Evolutionary conservation across 2,329 filamentous ascomycete species (phyloP).

Genomic region (Colletotrichum liaoningense): DNA sequence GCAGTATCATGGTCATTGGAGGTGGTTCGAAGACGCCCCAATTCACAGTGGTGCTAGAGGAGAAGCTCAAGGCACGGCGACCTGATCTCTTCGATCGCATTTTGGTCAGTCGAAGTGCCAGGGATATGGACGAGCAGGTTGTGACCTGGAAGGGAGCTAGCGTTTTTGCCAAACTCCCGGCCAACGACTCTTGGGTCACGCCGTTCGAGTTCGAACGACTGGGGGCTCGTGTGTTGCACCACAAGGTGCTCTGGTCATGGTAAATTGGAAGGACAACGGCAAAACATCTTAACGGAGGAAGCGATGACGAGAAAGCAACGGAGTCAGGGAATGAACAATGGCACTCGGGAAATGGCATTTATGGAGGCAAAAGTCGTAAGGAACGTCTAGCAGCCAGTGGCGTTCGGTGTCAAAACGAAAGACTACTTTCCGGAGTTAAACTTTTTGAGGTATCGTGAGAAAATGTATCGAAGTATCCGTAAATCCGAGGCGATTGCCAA

Average conservation of each 20-base stretch:
- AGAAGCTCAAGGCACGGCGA: constrained; percentile 76
- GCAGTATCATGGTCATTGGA: constrained; percentile 90
- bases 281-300: neutral
- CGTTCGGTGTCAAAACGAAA: constrained; percentile 28
- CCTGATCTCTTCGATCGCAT: constrained; percentile 71
- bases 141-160: constrained; percentile 98
- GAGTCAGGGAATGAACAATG: constrained; percentile 26
- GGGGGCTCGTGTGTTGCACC: constrained; percentile 83
- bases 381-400: constrained; percentile 10
- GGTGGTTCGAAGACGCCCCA: constrained; percentile 85
- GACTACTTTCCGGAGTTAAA: neutral
- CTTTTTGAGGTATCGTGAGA: neutral
- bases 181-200: constrained; percentile 96
- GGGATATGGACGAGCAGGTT: constrained; percentile 97
- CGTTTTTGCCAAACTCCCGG: constrained; percentile 91
- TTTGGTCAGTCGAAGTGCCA: constrained; percentile 76
- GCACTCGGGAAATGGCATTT: constrained; percentile 9
- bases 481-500: neutral
- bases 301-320: constrained; percentile 23
- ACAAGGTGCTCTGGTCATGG: constrained; percentile 79
- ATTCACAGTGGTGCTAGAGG: constrained; percentile 86
- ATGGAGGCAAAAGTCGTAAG: constrained; percentile 17
- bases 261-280: constrained; percentile 41
- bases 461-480: neutral
- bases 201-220: constrained; percentile 88